Evolutionary conservation across 345 rosid genomes (phyloP), one percentile per base, ranked within the genome.

Genomic region (Aquilaria sinensis): DNA sequence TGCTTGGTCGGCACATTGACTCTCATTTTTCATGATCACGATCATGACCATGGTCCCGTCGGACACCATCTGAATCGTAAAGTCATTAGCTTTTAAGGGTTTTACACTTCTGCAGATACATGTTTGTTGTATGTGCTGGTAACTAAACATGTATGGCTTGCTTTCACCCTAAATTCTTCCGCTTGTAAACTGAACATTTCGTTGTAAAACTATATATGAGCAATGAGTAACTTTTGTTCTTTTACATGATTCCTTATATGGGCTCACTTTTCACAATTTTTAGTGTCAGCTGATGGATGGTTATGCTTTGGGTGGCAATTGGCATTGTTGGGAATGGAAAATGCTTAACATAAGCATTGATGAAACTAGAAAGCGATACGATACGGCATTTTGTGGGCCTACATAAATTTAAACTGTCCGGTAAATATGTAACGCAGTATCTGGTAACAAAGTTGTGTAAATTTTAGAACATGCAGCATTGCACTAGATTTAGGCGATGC

Each of bases 1-100:
- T 95, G 97, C 68, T 73, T 89, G 80, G 99, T 95, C 37, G 99
- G 99, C 56, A 70, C 91, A 64, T 73, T 91, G 68, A 95, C 96
- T 2, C 96, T 95, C 48, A 34, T 91, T 63, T 95, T 95, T 69
- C 99, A 95, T 32, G 81, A 90, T 69, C 97, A 94, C 48, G 83
- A 81, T 58, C 84, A 81, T 60, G 79, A 73, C 7, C 75, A 48
- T 63, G 72, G 68, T 51, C 61, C 78, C 10, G 37, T 58, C 3
- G 86, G 77, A 55, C 72, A 67, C 9, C 85, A 78, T 54, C 31
- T 81, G 62, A 92, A 83, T 60, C 76, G 97, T 73, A 94, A 94
- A 81, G 67, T 94, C 68, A 78, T 85, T 46, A 66, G 69, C 52
- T 76, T 73, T 45, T 88, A 68, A 76, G 65, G n/a, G 30, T 16